Evolutionary conservation across 2,329 filamentous ascomycete species (phyloP).

Genomic region (Talaromyces sp.): DNA sequence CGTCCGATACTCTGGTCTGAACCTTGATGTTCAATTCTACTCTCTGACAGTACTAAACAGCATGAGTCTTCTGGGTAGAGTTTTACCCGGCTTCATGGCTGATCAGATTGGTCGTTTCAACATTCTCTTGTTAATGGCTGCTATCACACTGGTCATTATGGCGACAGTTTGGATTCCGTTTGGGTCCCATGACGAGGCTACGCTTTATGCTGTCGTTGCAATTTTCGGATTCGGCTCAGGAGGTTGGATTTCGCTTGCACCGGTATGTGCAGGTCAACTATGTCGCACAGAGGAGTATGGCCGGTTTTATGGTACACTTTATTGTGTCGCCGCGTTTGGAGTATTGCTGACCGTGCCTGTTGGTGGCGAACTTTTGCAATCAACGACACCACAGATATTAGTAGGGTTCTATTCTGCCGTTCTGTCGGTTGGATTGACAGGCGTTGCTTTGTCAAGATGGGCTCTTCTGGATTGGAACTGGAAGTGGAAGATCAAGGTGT

Average conservation of each 20-base stretch:
- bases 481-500: slow-evolving; percentile 41
- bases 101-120: slow-evolving; percentile 53
- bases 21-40: slow-evolving; percentile 46
- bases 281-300: slow-evolving; percentile 53
- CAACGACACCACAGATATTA: slow-evolving; percentile 48
- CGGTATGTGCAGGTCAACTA: slow-evolving; percentile 52
- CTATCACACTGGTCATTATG: slow-evolving; percentile 45
- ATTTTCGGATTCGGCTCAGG: slow-evolving; percentile 56
- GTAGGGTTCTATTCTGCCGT: slow-evolving; percentile 52
- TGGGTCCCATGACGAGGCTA: slow-evolving; percentile 42
- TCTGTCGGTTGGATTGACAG: slow-evolving; percentile 38
- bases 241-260: slow-evolving; percentile 49
- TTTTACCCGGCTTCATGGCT: slow-evolving; percentile 48
- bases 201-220: slow-evolving; percentile 49
- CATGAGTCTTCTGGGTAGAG: slow-evolving; percentile 47
- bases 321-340: slow-evolving; percentile 51
- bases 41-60: slow-evolving; percentile 51
- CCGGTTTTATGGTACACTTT: slow-evolving; percentile 52
- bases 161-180: slow-evolving; percentile 50
- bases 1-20: slow-evolving; percentile 41
- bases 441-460: slow-evolving; percentile 37
- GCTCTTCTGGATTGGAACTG: slow-evolving; percentile 42
- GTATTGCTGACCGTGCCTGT: slow-evolving; percentile 51
- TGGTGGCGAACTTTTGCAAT: slow-evolving; percentile 51
- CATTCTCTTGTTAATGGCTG: slow-evolving; percentile 41